Evolutionary conservation across 495 filamentous ascomycete genomes (phyloP).

Genomic region (Patellaria atrata): DNA sequence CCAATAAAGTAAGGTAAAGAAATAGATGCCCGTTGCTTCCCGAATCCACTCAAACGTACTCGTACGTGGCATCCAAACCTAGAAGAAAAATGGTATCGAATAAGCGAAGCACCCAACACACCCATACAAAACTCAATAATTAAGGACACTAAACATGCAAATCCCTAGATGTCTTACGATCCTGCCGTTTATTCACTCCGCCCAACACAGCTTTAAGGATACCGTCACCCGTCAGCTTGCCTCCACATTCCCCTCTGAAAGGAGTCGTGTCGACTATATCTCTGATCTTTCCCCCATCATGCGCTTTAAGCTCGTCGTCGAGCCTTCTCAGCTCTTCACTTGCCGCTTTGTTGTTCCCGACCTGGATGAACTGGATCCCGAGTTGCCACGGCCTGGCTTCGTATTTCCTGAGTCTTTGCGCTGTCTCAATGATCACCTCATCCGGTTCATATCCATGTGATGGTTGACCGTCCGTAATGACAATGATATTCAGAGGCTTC

Average conservation of each 20-base stretch:
- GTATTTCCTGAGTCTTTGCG: conserved; percentile 54
- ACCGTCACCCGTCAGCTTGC: conserved; percentile 43
- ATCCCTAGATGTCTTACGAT: conserved; percentile 13
- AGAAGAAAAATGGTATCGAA: no score
- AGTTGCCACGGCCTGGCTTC: conserved; percentile 73
- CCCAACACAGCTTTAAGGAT: conserved; percentile 56
- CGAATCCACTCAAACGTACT: no score
- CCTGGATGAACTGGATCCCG: conserved; percentile 95
- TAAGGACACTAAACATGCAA: no score
- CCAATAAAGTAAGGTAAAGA: no score
- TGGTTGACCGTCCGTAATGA: conserved; percentile 81
- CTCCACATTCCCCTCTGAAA: conserved; percentile 38
- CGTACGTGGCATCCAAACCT: no score
- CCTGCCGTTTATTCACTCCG: conserved; percentile 10
- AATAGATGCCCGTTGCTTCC: no score
- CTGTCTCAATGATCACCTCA: conserved; percentile 55
- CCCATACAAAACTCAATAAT: no score
- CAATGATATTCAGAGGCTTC: conserved; percentile 85
- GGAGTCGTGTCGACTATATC: conserved; percentile 94
- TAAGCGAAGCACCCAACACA: no score
- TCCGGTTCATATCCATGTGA: no score
- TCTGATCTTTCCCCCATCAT: conserved; percentile 39
- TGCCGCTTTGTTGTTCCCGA: conserved; percentile 60
- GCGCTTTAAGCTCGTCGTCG: conserved; percentile 57
- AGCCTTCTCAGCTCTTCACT: conserved; percentile 51